phyloP scores from a whole-genome alignment of 352 stramenopile genomes.

The Sclerospora graminicola region DNA sequence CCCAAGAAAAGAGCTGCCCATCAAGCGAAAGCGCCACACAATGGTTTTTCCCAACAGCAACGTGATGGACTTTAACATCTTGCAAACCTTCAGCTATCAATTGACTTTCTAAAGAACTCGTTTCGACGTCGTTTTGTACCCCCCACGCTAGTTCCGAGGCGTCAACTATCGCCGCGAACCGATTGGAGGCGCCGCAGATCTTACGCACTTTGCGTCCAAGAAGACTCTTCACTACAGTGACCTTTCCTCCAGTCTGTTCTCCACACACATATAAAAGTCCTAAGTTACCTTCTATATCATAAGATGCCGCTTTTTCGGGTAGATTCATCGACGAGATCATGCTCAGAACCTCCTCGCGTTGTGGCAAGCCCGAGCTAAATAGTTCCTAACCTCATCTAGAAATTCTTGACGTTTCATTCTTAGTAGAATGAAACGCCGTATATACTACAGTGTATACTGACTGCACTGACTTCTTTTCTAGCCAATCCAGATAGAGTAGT shows the following conservation, averaged over 20 bases:
- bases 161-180: conserved; percentile 44
- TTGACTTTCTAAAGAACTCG: conserved; percentile 20
- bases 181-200: conserved; percentile 38
- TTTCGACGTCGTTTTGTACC: not conserved
- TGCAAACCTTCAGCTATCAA: conserved; percentile 24
- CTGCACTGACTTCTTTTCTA: conserved; percentile 3
- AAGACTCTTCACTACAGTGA: conserved; percentile 13
- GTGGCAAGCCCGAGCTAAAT: too few relatives aligned
- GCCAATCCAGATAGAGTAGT: conserved; percentile 18
- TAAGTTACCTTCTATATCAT: too few relatives aligned
- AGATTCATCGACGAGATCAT: too few relatives aligned
- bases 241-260: too few relatives aligned
- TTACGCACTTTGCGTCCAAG: conserved; percentile 37
- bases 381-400: too few relatives aligned
- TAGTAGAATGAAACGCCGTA: too few relatives aligned
- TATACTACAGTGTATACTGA: too few relatives aligned
- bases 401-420: too few relatives aligned
- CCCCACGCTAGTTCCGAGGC: conserved; percentile 44
- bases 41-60: conserved; percentile 46
- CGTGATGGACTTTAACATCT: conserved; percentile 39
- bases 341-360: too few relatives aligned
- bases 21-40: conserved; percentile 47
- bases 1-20: conserved; percentile 59
- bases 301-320: too few relatives aligned
- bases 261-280: too few relatives aligned